Evolutionary conservation across 495 filamentous ascomycete genomes (phyloP).

Genomic region (Talaromyces thailandensis): DNA sequence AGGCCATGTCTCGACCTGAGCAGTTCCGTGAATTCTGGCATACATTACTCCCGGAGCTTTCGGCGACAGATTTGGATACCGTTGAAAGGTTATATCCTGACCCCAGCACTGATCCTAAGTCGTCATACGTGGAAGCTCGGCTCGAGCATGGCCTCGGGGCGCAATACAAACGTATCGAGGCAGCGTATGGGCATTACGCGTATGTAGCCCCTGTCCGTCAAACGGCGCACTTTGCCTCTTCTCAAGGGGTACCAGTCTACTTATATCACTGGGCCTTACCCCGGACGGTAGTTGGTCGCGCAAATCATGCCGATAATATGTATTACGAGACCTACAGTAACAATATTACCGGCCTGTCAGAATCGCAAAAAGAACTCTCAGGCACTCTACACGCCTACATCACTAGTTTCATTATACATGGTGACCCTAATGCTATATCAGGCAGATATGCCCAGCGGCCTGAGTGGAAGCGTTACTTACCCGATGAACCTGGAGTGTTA

Average conservation of each 20-base stretch:
- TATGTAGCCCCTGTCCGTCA: conserved; percentile 59
- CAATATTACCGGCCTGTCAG: conserved; percentile 24
- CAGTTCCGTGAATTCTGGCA: conserved; percentile 49
- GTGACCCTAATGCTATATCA: conserved; percentile 36
- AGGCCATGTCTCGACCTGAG: conserved; percentile 25
- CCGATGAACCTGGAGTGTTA: conserved; percentile 19
- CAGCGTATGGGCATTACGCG: conserved; percentile 57
- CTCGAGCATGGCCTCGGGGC: conserved; percentile 30
- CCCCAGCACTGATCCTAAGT: conserved; percentile 24
- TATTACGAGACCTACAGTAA: conserved; percentile 46
- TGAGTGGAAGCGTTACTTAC: conserved; percentile 18
- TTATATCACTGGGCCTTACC: conserved; percentile 52
- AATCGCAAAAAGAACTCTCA: conserved; percentile 37
- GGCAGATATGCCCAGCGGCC: conserved; percentile 23
- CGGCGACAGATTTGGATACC: conserved; percentile 32
- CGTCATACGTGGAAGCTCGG: conserved; percentile 28
- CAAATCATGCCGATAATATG: conserved; percentile 54
- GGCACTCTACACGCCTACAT: conserved; percentile 47
- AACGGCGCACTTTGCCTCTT: conserved; percentile 42
- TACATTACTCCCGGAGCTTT: conserved; percentile 43
- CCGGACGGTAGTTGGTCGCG: conserved; percentile 33
- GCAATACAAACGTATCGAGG: conserved; percentile 52
- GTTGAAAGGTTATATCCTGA: conserved; percentile 51
- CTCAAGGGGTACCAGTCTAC: conserved; percentile 34
- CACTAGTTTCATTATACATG: conserved; percentile 44